Base-by-base conservation (phyloP, 257 asterid species). In the Lantana camara region DNA sequence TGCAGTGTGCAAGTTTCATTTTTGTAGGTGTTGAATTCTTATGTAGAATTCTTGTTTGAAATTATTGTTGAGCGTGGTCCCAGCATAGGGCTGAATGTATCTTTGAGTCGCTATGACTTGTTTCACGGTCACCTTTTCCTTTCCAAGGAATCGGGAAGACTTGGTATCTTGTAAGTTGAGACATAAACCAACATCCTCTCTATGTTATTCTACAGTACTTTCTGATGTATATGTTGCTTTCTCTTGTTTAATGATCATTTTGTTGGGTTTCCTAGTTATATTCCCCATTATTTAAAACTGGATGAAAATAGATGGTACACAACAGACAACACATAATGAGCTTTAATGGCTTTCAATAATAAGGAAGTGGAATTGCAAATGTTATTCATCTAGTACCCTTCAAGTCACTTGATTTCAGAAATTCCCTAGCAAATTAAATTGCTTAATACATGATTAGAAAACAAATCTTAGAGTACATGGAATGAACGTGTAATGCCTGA, bases 91-190 rank as follows among this genome's bases (percentile, higher is more conserved):
- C 79, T 92, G 67, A 78, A 85, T 63, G 88, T 83, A 38, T 80
- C 96, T 47, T 64, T 92, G 79, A 83, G 78, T 60, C 98, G 98
- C 74, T 87, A 67, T 70, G 98, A 92, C 72, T 84, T 92, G 34
- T 92, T 89, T 80, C 98, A 92, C 29, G 97, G 98, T 34, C 98
- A 92, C 70, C 84, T 92, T 71, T 89, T 92, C 68, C 68, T 92
- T 68, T 83, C 89, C 59, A 73, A 44, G 75, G 93, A 80, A 51
- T 79, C 97, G 63, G 83, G 91, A 76, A 85, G 98, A 77, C 88
- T 92, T 77, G 98, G 98, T 57, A 89, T 92, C 75, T 78, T 92
- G 98, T 92, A 84, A 92, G 98, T 86, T 60, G 64, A 64, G 54
- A 15, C 66, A 41, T 17, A 44, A 57, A 37, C 13, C 63, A 38